Evolutionary conservation across 1,284 basidiomycete species (phyloP).

Genomic region (Trametes versicolor): DNA sequence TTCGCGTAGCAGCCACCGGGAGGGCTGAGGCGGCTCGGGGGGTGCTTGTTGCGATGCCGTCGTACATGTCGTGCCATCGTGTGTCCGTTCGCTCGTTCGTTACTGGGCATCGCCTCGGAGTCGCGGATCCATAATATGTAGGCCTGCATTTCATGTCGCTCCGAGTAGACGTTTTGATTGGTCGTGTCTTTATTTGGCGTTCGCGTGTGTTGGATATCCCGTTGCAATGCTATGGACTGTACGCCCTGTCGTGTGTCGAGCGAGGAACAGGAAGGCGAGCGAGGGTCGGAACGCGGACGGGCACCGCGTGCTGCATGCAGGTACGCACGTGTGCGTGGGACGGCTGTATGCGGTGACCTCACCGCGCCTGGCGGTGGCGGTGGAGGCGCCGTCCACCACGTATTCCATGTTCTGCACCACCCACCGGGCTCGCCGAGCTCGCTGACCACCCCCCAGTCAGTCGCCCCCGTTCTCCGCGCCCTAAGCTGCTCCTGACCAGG

Average conservation of each 20-base stretch:
- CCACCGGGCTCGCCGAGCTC: constrained; percentile 33
- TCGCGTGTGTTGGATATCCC: constrained; percentile 3
- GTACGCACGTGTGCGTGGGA: constrained; percentile 30
- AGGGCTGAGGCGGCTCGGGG: constrained; percentile 18
- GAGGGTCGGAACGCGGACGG: neutral
- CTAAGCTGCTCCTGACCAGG: neutral
- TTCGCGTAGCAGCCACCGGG: constrained; percentile 30
- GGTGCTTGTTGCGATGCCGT: constrained; percentile 13
- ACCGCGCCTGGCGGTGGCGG: constrained; percentile 23
- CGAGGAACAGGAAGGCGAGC: neutral
- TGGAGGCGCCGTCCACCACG: constrained; percentile 31
- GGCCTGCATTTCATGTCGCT: constrained; percentile 4
- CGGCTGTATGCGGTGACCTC: constrained; percentile 36
- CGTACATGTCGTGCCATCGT: neutral
- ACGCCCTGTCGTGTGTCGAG: neutral
- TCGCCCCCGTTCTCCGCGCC: neutral
- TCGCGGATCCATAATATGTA: neutral
- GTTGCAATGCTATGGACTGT: constrained; percentile 5
- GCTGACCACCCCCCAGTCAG: constrained; percentile 19
- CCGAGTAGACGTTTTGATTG: neutral
- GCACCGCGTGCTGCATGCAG: neutral
- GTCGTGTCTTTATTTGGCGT: neutral
- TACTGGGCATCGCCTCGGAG: neutral
- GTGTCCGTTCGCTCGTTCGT: constrained; percentile 4
- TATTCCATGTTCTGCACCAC: constrained; percentile 36